phyloP scores from a whole-genome alignment of 331 rosid genomes.

The Telfairia occidentalis region DNA sequence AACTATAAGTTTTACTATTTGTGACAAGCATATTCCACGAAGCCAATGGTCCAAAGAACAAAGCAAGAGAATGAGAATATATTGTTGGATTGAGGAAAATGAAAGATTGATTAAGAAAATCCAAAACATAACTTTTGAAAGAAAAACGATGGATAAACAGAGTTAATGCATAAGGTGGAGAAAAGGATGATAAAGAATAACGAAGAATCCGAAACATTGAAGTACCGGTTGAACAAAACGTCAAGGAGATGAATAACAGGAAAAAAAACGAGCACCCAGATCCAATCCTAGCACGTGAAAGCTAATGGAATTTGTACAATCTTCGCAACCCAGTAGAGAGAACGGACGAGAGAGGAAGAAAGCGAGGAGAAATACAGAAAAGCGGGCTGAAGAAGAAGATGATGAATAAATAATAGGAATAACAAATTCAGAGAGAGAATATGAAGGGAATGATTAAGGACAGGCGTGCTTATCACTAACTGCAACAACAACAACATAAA shows the following conservation, averaged over 20 bases:
- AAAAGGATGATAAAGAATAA: not conserved
- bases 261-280: constrained; percentile 9
- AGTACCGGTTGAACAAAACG: constrained; percentile 28
- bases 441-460: constrained; percentile 67
- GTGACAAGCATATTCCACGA: not conserved
- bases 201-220: constrained; percentile 9
- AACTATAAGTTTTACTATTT: not conserved
- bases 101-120: not conserved
- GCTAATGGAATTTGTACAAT: constrained; percentile 1
- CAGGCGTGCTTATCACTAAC: constrained; percentile 96
- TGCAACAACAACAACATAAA: constrained; percentile 33
- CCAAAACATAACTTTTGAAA: not conserved
- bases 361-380: constrained; percentile 21
- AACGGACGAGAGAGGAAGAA: constrained; percentile 17
- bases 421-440: constrained; percentile 20
- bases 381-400: constrained; percentile 21
- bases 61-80: not conserved
- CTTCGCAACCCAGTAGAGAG: constrained; percentile 5
- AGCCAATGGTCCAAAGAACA: not conserved
- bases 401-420: constrained; percentile 19
- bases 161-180: not conserved
- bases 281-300: constrained; percentile 13
- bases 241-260: constrained; percentile 8
- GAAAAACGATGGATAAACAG: not conserved
- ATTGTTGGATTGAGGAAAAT: not conserved